Base-by-base conservation (phyloP, 139 green algal species). In the Volvox reticuliferus region DNA sequence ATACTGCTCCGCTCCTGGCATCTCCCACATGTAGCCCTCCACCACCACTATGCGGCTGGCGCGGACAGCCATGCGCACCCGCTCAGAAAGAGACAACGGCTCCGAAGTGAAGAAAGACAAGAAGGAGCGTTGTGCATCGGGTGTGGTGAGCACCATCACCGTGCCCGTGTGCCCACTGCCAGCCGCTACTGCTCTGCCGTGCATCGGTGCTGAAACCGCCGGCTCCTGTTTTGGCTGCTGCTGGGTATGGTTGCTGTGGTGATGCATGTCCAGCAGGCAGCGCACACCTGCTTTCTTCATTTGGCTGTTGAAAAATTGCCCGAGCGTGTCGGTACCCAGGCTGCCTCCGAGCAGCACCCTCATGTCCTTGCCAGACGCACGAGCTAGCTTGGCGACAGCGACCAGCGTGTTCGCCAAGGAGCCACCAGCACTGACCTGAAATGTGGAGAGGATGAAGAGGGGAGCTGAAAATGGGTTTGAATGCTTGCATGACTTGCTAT, bases 381-480 rank as follows among this genome's bases (percentile, higher is more conserved):
- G 50, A 6, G 93, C 93, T 3, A 99, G 94, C 18, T 96, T 92
- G 0, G 94, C 93, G 22, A 99, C 91, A 33, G 92, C 97, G 55
- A 99, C 94, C 26, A 99, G 94, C 0, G 97, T 99, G 94, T 99
- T 99, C 69, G 95, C 95, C 0, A 99, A 88, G 0, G 96, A 98
- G 82, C 98, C 97, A 1, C 97, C 98, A 3, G 97, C 95, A 73
- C 91, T 95, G 16, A 99, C 92, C 93, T 98, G 92, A 5, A 28
- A 1, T 55, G 20, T 65, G 83, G 44, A 55, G 71, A 62, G 16
- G 65, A 73, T 73, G 65, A 16, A 73, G 65, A 73, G 5, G 65
- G 65, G 2, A 30, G 6, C 65, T 55, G 9, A 5, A 55, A 14
- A 55, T 55, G 44, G 44, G 44, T 14, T 55, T 14, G n/a, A n/a